phyloP scores from a whole-genome alignment of 2,329 filamentous ascomycete species.

The Neopestalotiopsis rosae region DNA sequence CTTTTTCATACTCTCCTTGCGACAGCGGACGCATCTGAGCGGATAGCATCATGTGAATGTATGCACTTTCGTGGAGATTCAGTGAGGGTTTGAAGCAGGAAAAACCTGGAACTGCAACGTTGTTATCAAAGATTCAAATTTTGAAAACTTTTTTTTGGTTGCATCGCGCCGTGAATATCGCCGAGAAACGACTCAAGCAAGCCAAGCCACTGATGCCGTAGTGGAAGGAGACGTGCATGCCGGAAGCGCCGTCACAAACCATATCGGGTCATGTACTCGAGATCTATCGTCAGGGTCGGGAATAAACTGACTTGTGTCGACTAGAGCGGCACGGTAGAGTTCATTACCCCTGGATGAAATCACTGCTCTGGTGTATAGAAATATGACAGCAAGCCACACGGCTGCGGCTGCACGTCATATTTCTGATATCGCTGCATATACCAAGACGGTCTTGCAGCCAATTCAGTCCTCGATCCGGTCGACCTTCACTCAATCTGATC shows the following conservation, averaged over 20 bases:
- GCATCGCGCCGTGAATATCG: neutral
- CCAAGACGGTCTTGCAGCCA: too few species aligned
- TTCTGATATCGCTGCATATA: too few species aligned
- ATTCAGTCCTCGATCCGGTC: too few species aligned
- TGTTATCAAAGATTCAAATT: neutral
- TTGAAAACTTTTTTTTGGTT: neutral
- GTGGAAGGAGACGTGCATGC: neutral
- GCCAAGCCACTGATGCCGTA: neutral
- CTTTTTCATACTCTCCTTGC: too few species aligned
- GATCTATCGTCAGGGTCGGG: too few species aligned
- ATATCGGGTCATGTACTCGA: neutral
- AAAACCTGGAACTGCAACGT: neutral
- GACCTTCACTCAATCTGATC: too few species aligned
- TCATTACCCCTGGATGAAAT: neutral
- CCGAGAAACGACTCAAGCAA: neutral
- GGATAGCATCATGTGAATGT: too few species aligned
- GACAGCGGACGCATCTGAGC: too few species aligned
- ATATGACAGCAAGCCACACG: neutral
- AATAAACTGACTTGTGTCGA: too few species aligned
- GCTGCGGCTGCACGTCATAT: neutral
- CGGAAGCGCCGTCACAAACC: neutral
- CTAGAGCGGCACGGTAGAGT: neutral
- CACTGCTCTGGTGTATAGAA: neutral
- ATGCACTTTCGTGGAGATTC: too few species aligned
- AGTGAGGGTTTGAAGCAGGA: too few species aligned